Conservation (phyloP, 1,139 yeast species). For the Candida anutae region DNA sequence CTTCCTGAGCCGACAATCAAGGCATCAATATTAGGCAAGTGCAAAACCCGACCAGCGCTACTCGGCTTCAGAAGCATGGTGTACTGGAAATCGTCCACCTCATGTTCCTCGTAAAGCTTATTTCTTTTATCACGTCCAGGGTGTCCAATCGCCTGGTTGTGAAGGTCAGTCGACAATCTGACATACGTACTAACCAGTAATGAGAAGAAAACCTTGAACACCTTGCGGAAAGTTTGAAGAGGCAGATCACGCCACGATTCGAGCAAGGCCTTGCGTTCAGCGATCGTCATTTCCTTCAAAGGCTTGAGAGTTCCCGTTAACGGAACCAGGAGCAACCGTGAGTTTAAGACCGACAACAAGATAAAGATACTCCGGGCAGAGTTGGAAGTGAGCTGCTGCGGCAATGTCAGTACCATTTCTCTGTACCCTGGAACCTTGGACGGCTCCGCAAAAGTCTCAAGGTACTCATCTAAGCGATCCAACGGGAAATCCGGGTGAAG, state of each 20-base stretch:
- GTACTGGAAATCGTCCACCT: slow-evolving; percentile 21
- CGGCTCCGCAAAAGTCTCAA: slow-evolving; percentile 20
- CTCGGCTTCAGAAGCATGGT: slow-evolving; percentile 26
- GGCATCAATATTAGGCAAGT: slow-evolving; percentile 35
- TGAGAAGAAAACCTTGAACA: slow-evolving; percentile 20
- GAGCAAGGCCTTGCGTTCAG: slow-evolving; percentile 23
- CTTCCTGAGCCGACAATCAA: slow-evolving; percentile 51
- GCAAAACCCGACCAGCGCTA: slow-evolving; percentile 22
- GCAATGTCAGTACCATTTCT: slow-evolving; percentile 5
- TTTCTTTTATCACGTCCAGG: slow-evolving; percentile 27
- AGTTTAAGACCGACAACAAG: slow-evolving; percentile 19
- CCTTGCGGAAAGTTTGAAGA: slow-evolving; percentile 18
- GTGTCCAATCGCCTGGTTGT: slow-evolving; percentile 26
- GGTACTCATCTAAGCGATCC: slow-evolving; percentile 27
- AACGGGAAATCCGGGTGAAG: slow-evolving; percentile 20
- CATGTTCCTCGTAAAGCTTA: slow-evolving; percentile 19
- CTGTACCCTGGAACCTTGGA: slow-evolving; percentile 23
- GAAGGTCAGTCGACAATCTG: slow-evolving; percentile 24
- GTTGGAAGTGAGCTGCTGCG: slow-evolving; percentile 4
- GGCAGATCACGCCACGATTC: slow-evolving; percentile 34
- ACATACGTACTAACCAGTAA: slow-evolving; percentile 19
- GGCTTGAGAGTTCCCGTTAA: slow-evolving; percentile 29
- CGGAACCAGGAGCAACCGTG: slow-evolving; percentile 27
- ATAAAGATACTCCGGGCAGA: slow-evolving; percentile 18
- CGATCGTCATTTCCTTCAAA: slow-evolving; percentile 28